These are phyloP conservation scores for Cladobotryum protrusum DNA, from an alignment of 2,329 filamentous ascomycete genomes.

Conservation along the genomic window DNA sequence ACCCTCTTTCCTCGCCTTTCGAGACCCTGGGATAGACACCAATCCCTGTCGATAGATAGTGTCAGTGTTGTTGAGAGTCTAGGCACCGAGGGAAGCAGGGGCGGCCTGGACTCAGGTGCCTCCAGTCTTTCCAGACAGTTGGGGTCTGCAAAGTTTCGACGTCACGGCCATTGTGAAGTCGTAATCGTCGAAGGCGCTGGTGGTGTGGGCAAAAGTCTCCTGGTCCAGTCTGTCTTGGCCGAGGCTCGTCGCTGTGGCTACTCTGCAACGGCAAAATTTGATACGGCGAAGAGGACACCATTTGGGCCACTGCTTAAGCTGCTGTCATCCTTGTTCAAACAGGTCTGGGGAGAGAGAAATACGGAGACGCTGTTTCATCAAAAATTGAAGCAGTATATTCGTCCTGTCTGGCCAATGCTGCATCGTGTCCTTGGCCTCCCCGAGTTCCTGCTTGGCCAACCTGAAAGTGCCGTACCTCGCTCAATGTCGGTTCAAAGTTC, in stretches of 20 bases:
- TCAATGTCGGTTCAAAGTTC: constrained; percentile 32
- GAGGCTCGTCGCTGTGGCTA: constrained; percentile 58
- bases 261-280: constrained; percentile 61
- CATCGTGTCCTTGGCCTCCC: constrained; percentile 56
- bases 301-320: constrained; percentile 59
- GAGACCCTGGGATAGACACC: constrained; percentile 47
- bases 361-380: constrained; percentile 60
- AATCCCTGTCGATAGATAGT: constrained; percentile 44
- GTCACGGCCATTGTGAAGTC: constrained; percentile 58
- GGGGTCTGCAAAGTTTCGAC: constrained; percentile 51
- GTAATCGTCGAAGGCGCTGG: constrained; percentile 55
- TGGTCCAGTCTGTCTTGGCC: constrained; percentile 56
- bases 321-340: constrained; percentile 60
- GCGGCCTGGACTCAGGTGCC: constrained; percentile 39
- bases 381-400: constrained; percentile 54
- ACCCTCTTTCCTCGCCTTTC: constrained; percentile 29
- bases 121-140: constrained; percentile 49
- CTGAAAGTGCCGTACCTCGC: constrained; percentile 31
- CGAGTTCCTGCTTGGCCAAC: constrained; percentile 60
- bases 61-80: constrained; percentile 41
- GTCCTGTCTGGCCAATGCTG: constrained; percentile 58
- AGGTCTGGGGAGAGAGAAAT: constrained; percentile 61
- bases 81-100: constrained; percentile 37
- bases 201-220: constrained; percentile 59
- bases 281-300: constrained; percentile 52